Base-by-base conservation (phyloP, 1,284 basidiomycete species). In the Quambalaria eucalypti region DNA sequence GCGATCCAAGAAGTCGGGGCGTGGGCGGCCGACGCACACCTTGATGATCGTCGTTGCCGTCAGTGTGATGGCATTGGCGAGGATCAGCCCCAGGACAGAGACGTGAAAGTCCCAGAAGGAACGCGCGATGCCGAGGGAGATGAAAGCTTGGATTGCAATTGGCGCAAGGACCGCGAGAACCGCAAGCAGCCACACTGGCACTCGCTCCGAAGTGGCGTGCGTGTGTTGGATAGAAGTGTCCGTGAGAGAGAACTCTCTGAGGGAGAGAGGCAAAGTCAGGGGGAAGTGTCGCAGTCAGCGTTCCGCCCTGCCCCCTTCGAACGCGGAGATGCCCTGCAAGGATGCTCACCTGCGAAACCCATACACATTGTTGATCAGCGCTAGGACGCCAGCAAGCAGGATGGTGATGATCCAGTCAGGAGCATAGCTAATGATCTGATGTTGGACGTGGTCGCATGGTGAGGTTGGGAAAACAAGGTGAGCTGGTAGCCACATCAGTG, bases 21-120 rank as follows among this genome's bases (percentile, higher is more conserved):
- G 81, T 0, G 93, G 91, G 28, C 93, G 82, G 30, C 93, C 93
- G 21, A 93, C 90, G 1, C 76, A 76, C 23, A 80, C 76, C 78
- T 97, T 97, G 60, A 84, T 80, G 55, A 91, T 80, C 71, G 93
- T 87, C 0, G 92, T 95, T 42, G 92, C 78, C 29, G 84, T 79
- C 10, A 88, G 87, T 0, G 90, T 86, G 46, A 92, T 79, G 4
- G 85, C 80, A 46, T 89, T 80, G 12, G 84, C 81, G 38, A 92
- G 81, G 25, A 87, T 78, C 60, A 90, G 78, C 42, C 89, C 90
- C 10, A 91, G 81, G 25, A 85, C 79, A 50, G 86, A 82, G 66
- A 84, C 86, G 75, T 97, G 91, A 31, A 87, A 79, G 68, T 96
- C 92, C 89, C 90, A 95, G 77, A 84, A 84, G 4, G 84, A 87